Percentiles rank a stretch among this genome's conserved stretches.
Evolutionary conservation across 305 asterid genomes (phyloP).

Genomic region (Petunia hybrid): DNA sequence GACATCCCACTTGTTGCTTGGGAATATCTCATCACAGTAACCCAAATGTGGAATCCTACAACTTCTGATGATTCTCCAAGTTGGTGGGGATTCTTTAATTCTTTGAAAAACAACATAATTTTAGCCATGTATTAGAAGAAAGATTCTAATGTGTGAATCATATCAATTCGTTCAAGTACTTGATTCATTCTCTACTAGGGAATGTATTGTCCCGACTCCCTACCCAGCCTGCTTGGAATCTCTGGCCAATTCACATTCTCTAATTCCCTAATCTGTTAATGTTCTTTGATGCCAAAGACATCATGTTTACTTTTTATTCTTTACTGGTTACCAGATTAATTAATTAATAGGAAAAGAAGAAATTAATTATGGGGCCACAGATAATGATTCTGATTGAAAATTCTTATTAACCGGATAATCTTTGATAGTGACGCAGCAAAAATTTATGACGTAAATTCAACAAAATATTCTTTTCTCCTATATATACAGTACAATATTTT

Average conservation of each 20-base stretch:
- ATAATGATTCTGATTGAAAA: too few relatives aligned
- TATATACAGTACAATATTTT: too few relatives aligned
- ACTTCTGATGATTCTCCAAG: slow-evolving; percentile 12
- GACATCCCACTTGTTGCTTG: slow-evolving; percentile 24
- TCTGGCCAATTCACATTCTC: background rate
- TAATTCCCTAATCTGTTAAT: background rate
- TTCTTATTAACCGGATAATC: too few relatives aligned
- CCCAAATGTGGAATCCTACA: slow-evolving; percentile 24
- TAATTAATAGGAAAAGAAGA: too few relatives aligned
- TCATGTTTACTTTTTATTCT: background rate
- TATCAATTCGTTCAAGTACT: background rate
- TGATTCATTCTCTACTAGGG: background rate
- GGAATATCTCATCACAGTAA: background rate
- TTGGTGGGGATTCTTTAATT: too few relatives aligned
- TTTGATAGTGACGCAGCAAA: too few relatives aligned
- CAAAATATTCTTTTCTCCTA: too few relatives aligned
- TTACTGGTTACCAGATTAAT: background rate
- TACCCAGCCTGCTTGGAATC: background rate
- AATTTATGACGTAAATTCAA: too few relatives aligned
- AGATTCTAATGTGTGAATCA: slow-evolving; percentile 1
- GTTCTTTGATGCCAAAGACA: slow-evolving; percentile 14
- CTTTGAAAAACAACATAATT: background rate
- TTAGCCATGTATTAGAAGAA: background rate
- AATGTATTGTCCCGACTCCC: background rate
- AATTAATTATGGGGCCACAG: too few relatives aligned